phyloP scores from a whole-genome alignment of 2,329 filamentous ascomycete genomes.

The Exutisphaerella laricina region DNA sequence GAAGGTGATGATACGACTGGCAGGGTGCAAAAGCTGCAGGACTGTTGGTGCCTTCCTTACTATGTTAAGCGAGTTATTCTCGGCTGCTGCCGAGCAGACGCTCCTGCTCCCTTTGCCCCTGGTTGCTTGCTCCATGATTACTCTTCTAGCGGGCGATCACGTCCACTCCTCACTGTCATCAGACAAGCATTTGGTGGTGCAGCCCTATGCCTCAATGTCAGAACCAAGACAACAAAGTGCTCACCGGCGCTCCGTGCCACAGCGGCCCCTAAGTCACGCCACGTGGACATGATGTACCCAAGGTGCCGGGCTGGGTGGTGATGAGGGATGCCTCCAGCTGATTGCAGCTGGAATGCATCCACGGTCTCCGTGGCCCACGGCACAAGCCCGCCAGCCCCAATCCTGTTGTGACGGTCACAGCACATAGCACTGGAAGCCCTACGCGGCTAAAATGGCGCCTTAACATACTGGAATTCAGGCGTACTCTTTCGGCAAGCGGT shows the following conservation, averaged over 20 bases:
- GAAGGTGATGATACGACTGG: background rate
- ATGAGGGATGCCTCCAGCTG: background rate
- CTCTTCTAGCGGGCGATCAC: slow-evolving; percentile 2
- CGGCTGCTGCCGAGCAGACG: background rate
- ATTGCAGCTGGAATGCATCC: background rate
- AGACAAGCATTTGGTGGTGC: background rate
- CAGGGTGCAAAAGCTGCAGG: background rate
- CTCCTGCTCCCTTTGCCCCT: background rate
- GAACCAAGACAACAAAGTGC: background rate
- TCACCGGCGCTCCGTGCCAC: background rate
- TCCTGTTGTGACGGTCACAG: background rate
- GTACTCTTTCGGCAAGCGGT: background rate
- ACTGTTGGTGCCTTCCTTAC: background rate
- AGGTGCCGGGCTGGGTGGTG: no score
- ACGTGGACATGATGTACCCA: background rate
- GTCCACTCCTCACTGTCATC: background rate
- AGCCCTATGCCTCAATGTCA: background rate
- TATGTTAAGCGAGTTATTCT: background rate
- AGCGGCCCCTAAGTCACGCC: background rate
- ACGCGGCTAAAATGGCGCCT: background rate
- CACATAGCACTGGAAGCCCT: slow-evolving; percentile 2
- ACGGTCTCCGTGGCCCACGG: no score
- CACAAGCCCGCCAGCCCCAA: background rate
- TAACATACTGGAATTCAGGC: background rate
- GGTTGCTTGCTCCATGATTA: background rate